A percentile compares a stretch with the other conserved stretches of the same genome.
Evolutionary conservation across 2,329 filamentous ascomycete species (phyloP).

Genomic region (Alternaria rosae): DNA sequence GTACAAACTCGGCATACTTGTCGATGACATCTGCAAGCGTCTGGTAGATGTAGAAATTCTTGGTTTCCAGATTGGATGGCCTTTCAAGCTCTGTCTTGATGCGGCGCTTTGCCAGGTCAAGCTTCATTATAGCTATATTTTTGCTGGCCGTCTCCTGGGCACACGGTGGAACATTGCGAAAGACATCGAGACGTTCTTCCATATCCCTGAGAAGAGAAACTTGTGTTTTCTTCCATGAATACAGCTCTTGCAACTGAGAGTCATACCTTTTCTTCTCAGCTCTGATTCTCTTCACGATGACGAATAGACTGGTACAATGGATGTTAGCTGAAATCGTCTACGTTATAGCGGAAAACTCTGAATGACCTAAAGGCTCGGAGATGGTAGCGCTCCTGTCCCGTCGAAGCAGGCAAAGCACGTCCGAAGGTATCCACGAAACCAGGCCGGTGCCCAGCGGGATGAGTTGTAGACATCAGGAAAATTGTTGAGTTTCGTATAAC

Average conservation of each 20-base stretch:
- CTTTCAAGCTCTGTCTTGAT: neutral
- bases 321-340: neutral
- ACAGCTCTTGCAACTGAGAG: neutral
- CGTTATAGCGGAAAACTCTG: neutral
- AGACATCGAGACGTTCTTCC: no score
- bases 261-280: neutral
- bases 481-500: no score
- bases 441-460: neutral
- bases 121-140: neutral
- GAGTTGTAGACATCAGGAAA: neutral
- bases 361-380: neutral
- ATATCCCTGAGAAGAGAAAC: neutral
- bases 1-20: neutral
- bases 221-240: neutral
- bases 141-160: no score
- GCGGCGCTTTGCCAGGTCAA: neutral
- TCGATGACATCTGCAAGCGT: neutral
- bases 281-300: neutral
- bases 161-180: no score
- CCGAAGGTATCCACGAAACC: neutral
- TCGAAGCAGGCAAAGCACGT: neutral
- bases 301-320: neutral
- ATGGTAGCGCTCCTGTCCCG: neutral
- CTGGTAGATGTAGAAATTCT: neutral
- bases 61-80: neutral